A percentile compares a stretch with the other conserved stretches of the same genome.
These are phyloP conservation scores for Cryptosporidium ubiquitum DNA, from an alignment of 169 alveolate species.

Conservation along the genomic window DNA sequence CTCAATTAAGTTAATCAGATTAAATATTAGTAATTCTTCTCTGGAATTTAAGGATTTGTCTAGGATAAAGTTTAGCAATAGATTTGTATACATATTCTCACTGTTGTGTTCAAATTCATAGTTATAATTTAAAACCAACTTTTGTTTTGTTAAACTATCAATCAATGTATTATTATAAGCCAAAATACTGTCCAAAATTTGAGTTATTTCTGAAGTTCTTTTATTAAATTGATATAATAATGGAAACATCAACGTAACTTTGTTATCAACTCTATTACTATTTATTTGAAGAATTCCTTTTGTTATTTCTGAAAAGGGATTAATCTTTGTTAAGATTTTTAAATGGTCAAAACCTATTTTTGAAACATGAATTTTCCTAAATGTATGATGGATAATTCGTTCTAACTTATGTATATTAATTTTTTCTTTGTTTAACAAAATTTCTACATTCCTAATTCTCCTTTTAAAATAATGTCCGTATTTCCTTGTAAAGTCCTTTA, in stretches of 20 bases:
- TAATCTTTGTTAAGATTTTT: neutral
- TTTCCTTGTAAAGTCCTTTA: neutral
- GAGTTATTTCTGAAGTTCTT: neutral
- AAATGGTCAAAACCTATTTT: neutral
- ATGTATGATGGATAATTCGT: neutral
- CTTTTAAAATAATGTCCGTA: slow-evolving; percentile 8
- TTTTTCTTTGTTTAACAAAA: neutral
- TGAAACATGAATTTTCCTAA: neutral
- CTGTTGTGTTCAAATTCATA: slow-evolving; percentile 25
- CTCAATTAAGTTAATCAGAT: slow-evolving; percentile 11
- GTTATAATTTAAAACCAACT: neutral
- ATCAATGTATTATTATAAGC: neutral
- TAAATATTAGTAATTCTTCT: neutral
- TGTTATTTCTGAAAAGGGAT: slow-evolving; percentile 31
- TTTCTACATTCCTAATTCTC: slow-evolving; percentile 1
- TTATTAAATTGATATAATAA: neutral
- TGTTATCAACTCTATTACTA: slow-evolving; percentile 23
- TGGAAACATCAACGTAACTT: slow-evolving; percentile 27
- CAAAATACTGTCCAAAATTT: neutral
- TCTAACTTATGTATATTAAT: neutral
- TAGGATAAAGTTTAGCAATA: slow-evolving; percentile 5
- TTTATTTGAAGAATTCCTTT: slow-evolving; percentile 28
- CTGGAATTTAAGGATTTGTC: slow-evolving; percentile 6
- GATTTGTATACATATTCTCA: slow-evolving; percentile 27
- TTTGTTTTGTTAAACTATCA: neutral